Conservation (phyloP, 73 alveolate genomes). For the Paramecium primaurelia region DNA sequence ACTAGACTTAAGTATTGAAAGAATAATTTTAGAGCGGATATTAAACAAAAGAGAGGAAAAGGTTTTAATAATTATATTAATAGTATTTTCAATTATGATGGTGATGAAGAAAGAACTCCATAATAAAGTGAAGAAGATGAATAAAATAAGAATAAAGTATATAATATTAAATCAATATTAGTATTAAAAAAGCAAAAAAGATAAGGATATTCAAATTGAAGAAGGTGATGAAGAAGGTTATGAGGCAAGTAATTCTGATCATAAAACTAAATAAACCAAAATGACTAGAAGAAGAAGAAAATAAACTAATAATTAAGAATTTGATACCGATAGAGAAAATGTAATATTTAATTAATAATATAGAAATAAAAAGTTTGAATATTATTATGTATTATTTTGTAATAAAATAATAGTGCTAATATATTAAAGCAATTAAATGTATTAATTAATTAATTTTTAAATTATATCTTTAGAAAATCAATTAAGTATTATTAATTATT, state of each 20-base stretch:
- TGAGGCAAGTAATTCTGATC: slow-evolving; percentile 42
- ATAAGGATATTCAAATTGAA: neutral
- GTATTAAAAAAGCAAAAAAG: slow-evolving; percentile 8
- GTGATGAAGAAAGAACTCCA: slow-evolving; percentile 46
- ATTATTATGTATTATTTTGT: neutral
- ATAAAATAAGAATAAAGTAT: neutral
- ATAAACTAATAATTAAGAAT: neutral
- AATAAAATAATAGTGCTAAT: neutral
- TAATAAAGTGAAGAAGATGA: slow-evolving; percentile 26
- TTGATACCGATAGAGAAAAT: slow-evolving; percentile 5
- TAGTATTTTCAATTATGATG: slow-evolving; percentile 28
- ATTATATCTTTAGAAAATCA: neutral
- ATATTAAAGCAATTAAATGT: neutral
- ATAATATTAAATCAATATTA: neutral
- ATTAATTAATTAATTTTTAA: neutral
- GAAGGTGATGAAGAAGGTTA: slow-evolving; percentile 19
- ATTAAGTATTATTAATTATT: neutral
- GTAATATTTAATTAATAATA: neutral
- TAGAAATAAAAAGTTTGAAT: neutral
- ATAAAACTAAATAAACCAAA: neutral
- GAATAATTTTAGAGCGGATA: neutral
- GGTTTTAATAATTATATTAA: neutral
- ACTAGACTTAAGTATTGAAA: neutral
- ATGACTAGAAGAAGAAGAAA: neutral
- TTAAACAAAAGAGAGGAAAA: neutral